Base-by-base conservation (phyloP, 164 flowering plant species). In the Hamamelis virginiana region DNA sequence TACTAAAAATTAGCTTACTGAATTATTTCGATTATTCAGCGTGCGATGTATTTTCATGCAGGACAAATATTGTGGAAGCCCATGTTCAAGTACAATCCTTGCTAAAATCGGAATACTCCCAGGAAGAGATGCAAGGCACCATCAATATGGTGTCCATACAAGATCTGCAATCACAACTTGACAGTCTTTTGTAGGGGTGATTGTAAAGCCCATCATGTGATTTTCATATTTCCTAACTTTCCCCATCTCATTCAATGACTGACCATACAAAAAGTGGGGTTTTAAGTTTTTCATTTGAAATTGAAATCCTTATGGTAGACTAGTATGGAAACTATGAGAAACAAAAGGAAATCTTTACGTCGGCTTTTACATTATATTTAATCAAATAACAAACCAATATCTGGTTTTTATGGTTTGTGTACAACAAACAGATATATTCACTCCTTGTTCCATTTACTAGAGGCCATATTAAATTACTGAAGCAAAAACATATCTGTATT, bases 21-120 rank as follows among this genome's bases (percentile, higher is more conserved):
- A 33, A 18, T 26, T 8, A 33, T 16, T n/a, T 22, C 27, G 57
- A 45, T 14, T 23, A 10, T 23, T 28, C 44, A 8, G 0, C 22
- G 45, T 21, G 26, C 4, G 43, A 6, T 13, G 38, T 41, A 27
- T 50, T 44, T 52, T 27, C 9, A n/a, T 81, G 76, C 85, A 94
- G 98, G 85, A 89, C 96, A 58, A 95, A 95, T 69, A 91, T 95
- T 48, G 79, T 88, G 64, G 98, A 95, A 82, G 98, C 98, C 0
- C 97, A 95, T 77, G 25, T 81, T 28, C 98, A 92, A 72, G 82
- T 95, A 16, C 87, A 80, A 22, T 60, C 82, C 27, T 76, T 95
- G 64, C 70, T 92, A 44, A 87, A 84, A 64, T 79, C 91, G 0
- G 97, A 95, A 74, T 95, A 92, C 76, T 79, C 91, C 0, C 53